A percentile compares a stretch with the other conserved stretches of the same genome.
phyloP scores from a whole-genome alignment of 148 eudicot genomes.

The Fagopyrum tataricum region DNA sequence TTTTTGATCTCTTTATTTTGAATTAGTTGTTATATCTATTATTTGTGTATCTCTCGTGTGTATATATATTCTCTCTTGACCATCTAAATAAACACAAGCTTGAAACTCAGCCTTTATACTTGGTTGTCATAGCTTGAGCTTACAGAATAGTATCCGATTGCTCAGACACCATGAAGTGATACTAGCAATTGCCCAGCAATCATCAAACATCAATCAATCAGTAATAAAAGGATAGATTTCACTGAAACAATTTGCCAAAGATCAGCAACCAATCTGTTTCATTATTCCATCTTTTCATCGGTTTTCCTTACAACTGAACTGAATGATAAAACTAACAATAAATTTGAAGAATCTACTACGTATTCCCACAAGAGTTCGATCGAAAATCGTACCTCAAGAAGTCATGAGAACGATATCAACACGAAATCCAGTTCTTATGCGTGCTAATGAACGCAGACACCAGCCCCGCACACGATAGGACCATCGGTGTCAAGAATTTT shows the following conservation, averaged over 20 bases:
- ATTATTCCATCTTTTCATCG: neutral
- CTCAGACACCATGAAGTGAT: no score
- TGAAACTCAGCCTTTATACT: no score
- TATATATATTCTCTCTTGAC: no score
- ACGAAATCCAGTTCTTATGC: conserved; percentile 82
- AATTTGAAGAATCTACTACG: neutral
- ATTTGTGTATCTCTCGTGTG: no score
- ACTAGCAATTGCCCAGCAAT: neutral
- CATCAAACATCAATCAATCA: conserved; percentile 2
- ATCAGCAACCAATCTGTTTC: neutral
- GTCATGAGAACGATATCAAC: conserved; percentile 27
- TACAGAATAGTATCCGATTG: neutral
- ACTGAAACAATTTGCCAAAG: neutral
- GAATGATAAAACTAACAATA: neutral
- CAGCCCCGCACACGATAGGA: conserved; percentile 70
- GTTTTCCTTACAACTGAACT: neutral
- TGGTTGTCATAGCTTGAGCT: neutral
- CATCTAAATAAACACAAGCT: no score
- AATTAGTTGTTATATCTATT: no score
- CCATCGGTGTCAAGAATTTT: conserved; percentile 41
- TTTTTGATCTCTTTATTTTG: no score
- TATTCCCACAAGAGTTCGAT: neutral
- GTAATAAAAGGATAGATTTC: neutral
- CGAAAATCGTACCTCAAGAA: neutral
- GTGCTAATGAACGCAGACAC: conserved; percentile 78